Percentiles rank a stretch among this genome's conserved stretches.
Evolutionary conservation across 2,329 filamentous ascomycete species (phyloP).

Genomic region (Sporothrix variecibatus): DNA sequence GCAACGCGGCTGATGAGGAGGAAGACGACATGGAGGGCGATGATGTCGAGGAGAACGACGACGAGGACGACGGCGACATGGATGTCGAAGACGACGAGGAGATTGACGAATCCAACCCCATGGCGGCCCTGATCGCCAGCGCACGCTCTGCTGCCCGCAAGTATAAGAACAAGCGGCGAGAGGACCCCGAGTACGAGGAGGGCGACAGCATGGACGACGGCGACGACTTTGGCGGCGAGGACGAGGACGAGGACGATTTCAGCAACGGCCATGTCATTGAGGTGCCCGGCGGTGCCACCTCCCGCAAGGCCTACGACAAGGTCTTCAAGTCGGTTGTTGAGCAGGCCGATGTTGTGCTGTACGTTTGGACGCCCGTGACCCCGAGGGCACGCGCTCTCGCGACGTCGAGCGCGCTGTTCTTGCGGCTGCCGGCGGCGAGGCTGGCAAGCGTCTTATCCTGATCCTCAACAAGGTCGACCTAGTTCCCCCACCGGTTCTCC

Average conservation of each 20-base stretch:
- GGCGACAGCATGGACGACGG: constrained; percentile 44
- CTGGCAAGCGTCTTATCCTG: constrained; percentile 79
- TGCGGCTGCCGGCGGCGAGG: constrained; percentile 64
- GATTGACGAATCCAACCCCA: constrained; percentile 75
- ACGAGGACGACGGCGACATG: constrained; percentile 55
- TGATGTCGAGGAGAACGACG: constrained; percentile 53
- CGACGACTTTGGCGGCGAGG: constrained; percentile 42
- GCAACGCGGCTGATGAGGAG: constrained; percentile 44
- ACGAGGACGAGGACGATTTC: constrained; percentile 55
- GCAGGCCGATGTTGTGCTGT: constrained; percentile 85
- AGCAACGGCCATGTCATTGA: constrained; percentile 53
- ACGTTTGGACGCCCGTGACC: constrained; percentile 91
- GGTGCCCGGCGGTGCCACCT: constrained; percentile 59
- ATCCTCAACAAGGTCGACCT: constrained; percentile 96
- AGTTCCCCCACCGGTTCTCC: constrained; percentile 77
- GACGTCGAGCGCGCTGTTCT: constrained; percentile 90
- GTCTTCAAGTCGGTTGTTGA: constrained; percentile 93
- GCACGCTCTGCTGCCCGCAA: constrained; percentile 75
- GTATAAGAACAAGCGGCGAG: constrained; percentile 67
- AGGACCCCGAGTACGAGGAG: constrained; percentile 61
- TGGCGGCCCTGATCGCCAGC: constrained; percentile 87
- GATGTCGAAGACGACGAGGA: constrained; percentile 55
- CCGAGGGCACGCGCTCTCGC: constrained; percentile 84
- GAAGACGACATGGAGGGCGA: constrained; percentile 47
- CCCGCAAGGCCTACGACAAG: constrained; percentile 89